Evolutionary conservation across 2,329 filamentous ascomycete species (phyloP).

Genomic region (Pseudocercospora ulei): DNA sequence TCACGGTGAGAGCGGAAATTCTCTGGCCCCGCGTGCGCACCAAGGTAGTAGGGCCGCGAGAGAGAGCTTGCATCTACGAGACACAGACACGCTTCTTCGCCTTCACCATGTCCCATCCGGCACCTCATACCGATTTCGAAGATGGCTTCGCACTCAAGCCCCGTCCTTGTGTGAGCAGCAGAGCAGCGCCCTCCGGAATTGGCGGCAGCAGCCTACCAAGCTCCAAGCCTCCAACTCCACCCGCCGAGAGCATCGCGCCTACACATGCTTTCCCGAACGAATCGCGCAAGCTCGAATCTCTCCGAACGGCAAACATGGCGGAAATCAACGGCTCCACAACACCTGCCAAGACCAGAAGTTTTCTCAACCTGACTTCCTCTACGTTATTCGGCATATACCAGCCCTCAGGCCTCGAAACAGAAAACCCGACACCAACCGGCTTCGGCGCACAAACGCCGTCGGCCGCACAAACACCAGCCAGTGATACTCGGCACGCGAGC

Average conservation of each 20-base stretch:
- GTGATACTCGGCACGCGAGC: conserved; percentile 22
- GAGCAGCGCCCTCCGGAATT: conserved; percentile 60
- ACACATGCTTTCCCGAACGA: conserved; percentile 19
- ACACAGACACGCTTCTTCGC: neutral
- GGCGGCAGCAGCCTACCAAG: conserved; percentile 39
- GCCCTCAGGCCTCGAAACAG: conserved; percentile 49
- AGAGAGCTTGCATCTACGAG: neutral
- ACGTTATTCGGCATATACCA: conserved; percentile 89
- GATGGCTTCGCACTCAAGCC: conserved; percentile 22
- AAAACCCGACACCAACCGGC: conserved; percentile 55
- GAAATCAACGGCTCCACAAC: conserved; percentile 36
- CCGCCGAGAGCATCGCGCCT: conserved; percentile 19
- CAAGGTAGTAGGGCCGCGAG: conserved; percentile 6
- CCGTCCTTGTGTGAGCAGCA: conserved; percentile 58
- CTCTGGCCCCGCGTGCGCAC: neutral
- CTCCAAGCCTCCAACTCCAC: conserved; percentile 24
- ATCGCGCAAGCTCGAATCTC: conserved; percentile 13
- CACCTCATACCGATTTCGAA: conserved; percentile 23
- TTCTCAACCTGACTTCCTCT: conserved; percentile 76
- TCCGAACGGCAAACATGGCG: conserved; percentile 8
- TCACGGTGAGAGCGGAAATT: conserved; percentile 2
- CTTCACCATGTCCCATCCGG: conserved; percentile 26
- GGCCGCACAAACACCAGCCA: conserved; percentile 3
- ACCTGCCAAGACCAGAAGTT: conserved; percentile 58
- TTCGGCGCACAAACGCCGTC: conserved; percentile 63